A percentile compares a stretch with the other conserved stretches of the same genome.
These are phyloP conservation scores for Sabuloglossum arenarium DNA, from an alignment of 495 filamentous ascomycete species.

Conservation along the genomic window DNA sequence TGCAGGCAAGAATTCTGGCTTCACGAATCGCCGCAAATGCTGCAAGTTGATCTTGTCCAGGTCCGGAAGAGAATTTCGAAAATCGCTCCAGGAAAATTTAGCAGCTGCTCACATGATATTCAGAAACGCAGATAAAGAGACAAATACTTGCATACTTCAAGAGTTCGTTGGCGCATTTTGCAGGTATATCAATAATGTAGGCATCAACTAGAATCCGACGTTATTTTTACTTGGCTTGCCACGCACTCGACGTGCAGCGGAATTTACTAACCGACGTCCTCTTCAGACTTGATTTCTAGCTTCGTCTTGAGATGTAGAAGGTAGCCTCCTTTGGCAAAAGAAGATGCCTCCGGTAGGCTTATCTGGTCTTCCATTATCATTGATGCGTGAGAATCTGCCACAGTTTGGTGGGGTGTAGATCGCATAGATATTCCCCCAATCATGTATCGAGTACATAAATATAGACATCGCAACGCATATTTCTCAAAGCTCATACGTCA, in stretches of 20 bases:
- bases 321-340: neutral
- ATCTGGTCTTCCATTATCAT: neutral
- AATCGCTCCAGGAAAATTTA: slow-evolving; percentile 15
- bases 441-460: no score
- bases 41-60: slow-evolving; percentile 38
- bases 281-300: neutral
- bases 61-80: slow-evolving; percentile 29
- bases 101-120: neutral
- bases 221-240: neutral
- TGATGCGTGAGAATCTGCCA: no score
- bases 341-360: neutral
- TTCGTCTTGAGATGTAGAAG: neutral
- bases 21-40: slow-evolving; percentile 69
- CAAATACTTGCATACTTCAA: slow-evolving; percentile 24
- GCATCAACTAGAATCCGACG: slow-evolving; percentile 15
- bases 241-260: neutral
- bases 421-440: no score
- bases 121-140: slow-evolving; percentile 7
- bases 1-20: slow-evolving; percentile 42
- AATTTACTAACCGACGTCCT: neutral
- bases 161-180: slow-evolving; percentile 28
- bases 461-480: no score
- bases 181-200: slow-evolving; percentile 30
- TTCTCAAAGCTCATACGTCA: no score
- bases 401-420: no score